Base-by-base conservation (phyloP, 768 basidiomycete genomes). In the Calocybe cyanea region DNA sequence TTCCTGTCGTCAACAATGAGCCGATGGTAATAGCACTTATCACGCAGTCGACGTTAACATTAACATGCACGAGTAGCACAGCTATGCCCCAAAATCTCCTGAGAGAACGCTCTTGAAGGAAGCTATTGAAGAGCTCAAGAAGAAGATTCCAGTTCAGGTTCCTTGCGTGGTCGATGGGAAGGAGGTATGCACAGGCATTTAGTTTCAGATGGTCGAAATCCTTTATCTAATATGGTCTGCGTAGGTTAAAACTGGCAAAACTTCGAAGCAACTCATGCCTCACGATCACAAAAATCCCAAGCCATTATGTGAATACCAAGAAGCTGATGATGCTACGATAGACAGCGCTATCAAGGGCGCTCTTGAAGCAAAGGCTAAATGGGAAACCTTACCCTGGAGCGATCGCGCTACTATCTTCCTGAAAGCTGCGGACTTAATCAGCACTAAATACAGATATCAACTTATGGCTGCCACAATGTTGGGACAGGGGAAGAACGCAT, bases 331-430 rank as follows among this genome's bases (percentile, higher is more conserved):
- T 34, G 81, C 78, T 18, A 81, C 81, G 2, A 80, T 97, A 35
- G 63, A 76, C 6, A 68, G 70, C 43, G 96, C 96, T 15, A 95
- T 99, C 53, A 81, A 87, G 18, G 87, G 87, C 25, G 89, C 94
- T 10, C 78, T 98, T 30, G 78, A 79, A 8, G 94, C 92, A 14
- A 95, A 93, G 66, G 69, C 70, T 13, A 81, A 78, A 41, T 99
- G 96, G 96, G 96, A 98, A 71, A 74, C 77, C 38, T 71, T 98
- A 75, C 93, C 95, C 0, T 99, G 94, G 95, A 85, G 78, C 61
- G 96, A 99, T 64, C 82, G 94, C 28, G 96, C 96, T 2, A 92
- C 96, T 31, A 95, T 99, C 66, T 99, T 98, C 73, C 75, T 99
- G 54, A 96, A 95, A 66, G 96, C 96, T 4, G 96, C 96, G 18